A percentile compares a stretch with the other conserved stretches of the same genome.
Conservation (phyloP, 2,329 filamentous ascomycete genomes). For the Alternaria sp. region DNA sequence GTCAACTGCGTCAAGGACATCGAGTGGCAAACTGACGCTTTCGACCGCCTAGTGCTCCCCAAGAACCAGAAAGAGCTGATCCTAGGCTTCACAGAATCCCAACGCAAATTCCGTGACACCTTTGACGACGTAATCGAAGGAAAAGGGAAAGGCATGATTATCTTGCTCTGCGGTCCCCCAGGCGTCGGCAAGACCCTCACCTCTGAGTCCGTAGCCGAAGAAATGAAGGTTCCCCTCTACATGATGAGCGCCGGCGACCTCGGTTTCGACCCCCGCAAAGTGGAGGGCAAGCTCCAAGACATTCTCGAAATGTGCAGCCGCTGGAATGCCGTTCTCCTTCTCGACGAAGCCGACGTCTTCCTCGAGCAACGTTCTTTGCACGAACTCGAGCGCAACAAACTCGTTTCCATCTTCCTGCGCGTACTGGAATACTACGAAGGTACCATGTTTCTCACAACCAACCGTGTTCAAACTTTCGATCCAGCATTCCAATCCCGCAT, state of each 20-base stretch:
- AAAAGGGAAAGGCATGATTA: conserved; percentile 42
- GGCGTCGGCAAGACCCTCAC: conserved; percentile 42
- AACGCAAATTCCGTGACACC: conserved; percentile 58
- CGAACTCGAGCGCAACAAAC: conserved; percentile 48
- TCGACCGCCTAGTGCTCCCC: conserved; percentile 53
- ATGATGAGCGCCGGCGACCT: conserved; percentile 83
- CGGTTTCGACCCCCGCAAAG: conserved; percentile 58
- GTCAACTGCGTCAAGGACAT: conserved; percentile 56
- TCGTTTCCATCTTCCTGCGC: conserved; percentile 52
- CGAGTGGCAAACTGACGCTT: conserved; percentile 56
- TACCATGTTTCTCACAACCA: conserved; percentile 49
- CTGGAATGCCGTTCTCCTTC: conserved; percentile 67
- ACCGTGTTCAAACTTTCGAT: conserved; percentile 45
- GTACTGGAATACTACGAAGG: conserved; percentile 47
- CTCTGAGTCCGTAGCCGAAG: conserved; percentile 31
- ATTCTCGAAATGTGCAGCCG: conserved; percentile 82
- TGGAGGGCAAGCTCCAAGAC: conserved; percentile 80
- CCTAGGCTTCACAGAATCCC: conserved; percentile 75
- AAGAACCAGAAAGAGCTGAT: conserved; percentile 38
- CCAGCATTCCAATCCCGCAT: conserved; percentile 45
- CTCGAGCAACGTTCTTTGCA: conserved; percentile 60
- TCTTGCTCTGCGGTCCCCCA: conserved; percentile 38
- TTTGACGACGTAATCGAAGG: conserved; percentile 60
- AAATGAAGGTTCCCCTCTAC: conserved; percentile 58
- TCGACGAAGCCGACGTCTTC: conserved; percentile 74